Evolutionary conservation across 2,329 filamentous ascomycete genomes (phyloP).

Genomic region (Parascedosporium putredinis): DNA sequence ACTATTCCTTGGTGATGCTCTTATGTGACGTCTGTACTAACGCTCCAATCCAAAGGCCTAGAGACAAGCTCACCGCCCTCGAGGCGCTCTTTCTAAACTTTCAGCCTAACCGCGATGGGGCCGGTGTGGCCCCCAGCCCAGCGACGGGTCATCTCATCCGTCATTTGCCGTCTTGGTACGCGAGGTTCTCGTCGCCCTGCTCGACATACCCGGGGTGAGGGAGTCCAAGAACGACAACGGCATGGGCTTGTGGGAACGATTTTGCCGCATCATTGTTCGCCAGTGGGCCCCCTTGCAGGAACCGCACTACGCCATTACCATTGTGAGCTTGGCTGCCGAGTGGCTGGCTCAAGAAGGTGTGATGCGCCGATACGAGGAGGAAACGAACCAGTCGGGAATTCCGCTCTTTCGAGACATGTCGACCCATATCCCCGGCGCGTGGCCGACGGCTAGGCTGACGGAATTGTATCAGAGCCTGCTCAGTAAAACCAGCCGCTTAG

Average conservation of each 20-base stretch:
- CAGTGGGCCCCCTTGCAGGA: not conserved
- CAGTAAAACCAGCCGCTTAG: not conserved
- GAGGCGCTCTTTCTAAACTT: constrained; percentile 9
- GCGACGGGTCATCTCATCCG: constrained; percentile 5
- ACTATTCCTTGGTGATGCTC: constrained; percentile 3
- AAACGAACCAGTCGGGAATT: constrained; percentile 1
- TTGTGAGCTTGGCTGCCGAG: not conserved
- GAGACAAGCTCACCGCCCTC: not conserved
- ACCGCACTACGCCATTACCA: not conserved
- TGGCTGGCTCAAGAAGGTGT: not conserved
- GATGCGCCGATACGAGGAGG: constrained; percentile 5
- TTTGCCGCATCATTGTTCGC: not conserved
- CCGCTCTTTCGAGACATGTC: not conserved
- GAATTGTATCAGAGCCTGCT: not conserved
- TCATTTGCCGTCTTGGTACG: not conserved
- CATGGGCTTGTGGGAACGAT: constrained; percentile 8
- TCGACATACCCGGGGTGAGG: not conserved
- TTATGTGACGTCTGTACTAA: constrained; percentile 6
- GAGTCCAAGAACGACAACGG: not conserved
- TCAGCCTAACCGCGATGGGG: too few relatives aligned
- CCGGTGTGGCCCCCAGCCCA: too few relatives aligned
- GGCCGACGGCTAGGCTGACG: not conserved
- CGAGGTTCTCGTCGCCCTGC: not conserved
- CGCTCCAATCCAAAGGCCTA: not conserved
- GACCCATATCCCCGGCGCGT: not conserved